Base-by-base conservation (phyloP, 2,329 filamentous ascomycete genomes). In the Purpureocillium takamizusanense region DNA sequence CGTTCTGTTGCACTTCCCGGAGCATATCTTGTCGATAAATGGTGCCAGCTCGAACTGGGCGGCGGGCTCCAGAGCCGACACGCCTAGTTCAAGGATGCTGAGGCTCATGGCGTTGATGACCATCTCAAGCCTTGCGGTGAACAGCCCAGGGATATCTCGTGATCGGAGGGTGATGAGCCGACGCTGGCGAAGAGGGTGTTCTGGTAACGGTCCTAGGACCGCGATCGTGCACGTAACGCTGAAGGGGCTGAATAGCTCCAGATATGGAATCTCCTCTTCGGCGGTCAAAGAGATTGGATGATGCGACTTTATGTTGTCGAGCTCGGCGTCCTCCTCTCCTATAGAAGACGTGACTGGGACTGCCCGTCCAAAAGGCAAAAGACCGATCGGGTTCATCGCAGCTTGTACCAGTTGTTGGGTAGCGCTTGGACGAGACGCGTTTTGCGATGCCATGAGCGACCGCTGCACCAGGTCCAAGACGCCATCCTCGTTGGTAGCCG, bases 201-300 rank as follows among this genome's bases (percentile, higher is more conserved):
- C 48, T 0, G 46, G 50, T 2, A 50, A 43, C 7, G 54, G 32
- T 0, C 71, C 66, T 2, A 75, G 49, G 0, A 72, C 56, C 0
- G 65, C 59, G 12, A 78, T 63, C 1, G 61, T 68, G 0, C 78
- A 81, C 0, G 68, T 67, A 41, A 84, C 78, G 0, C 65, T 66
- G 12, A 92, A 69, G 0, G 82, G 76, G 1, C 77, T 83, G 49
- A 92, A 87, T 8, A 82, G 68, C 33, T 82, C 74, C 0, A 89
- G 67, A 46, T 82, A 87, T 0, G 81, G 77, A 3, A 83, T 60
- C 36, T 83, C 76, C 42, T 88, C 76, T 1, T 70, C 65, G 2
- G 82, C 68, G 1, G 74, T 69, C 61, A 88, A 67, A 1, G 68
- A 67, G 2, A 78, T 51, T 0, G 82, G 86, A 37, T 76, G 72